Evolutionary conservation across 192 early-diverging fungal species (phyloP).

Genomic region (Thamnidium elegans): DNA sequence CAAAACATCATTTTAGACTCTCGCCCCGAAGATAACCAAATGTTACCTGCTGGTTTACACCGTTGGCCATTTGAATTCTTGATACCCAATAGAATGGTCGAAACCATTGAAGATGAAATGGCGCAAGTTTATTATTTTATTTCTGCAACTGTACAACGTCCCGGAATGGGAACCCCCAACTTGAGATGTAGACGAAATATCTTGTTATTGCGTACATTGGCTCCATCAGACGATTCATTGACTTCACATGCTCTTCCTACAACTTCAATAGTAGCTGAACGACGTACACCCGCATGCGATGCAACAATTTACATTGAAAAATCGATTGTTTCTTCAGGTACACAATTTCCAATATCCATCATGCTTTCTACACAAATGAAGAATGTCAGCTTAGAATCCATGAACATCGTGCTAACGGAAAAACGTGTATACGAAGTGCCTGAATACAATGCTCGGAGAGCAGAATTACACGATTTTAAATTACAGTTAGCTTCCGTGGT

Average conservation of each 20-base stretch:
- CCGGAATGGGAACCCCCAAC: constrained; percentile 7
- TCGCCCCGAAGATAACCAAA: neutral
- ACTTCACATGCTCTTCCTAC: constrained; percentile 18
- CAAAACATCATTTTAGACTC: constrained; percentile 26
- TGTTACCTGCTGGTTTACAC: constrained; percentile 19
- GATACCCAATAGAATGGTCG: constrained; percentile 27
- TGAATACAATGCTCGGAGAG: constrained; percentile 24
- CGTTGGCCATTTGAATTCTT: constrained; percentile 32
- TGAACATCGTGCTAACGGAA: constrained; percentile 22
- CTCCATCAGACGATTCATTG: constrained; percentile 18
- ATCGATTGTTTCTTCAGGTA: constrained; percentile 30
- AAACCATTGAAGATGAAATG: constrained; percentile 36
- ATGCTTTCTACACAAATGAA: constrained; percentile 19
- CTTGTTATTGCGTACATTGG: constrained; percentile 24
- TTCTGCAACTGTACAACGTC: constrained; percentile 22
- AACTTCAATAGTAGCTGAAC: constrained; percentile 26
- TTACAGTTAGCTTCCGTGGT: constrained; percentile 15
- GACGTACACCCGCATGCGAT: constrained; percentile 17
- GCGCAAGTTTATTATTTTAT: constrained; percentile 28
- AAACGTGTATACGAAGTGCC: constrained; percentile 30
- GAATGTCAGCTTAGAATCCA: constrained; percentile 23
- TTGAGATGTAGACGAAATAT: constrained; percentile 22
- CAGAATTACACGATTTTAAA: constrained; percentile 20
- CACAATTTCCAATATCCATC: constrained; percentile 26
- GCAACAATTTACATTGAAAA: constrained; percentile 30